phyloP scores from a whole-genome alignment of 2,329 filamentous ascomycete genomes.

The Tympanopsis confertula region DNA sequence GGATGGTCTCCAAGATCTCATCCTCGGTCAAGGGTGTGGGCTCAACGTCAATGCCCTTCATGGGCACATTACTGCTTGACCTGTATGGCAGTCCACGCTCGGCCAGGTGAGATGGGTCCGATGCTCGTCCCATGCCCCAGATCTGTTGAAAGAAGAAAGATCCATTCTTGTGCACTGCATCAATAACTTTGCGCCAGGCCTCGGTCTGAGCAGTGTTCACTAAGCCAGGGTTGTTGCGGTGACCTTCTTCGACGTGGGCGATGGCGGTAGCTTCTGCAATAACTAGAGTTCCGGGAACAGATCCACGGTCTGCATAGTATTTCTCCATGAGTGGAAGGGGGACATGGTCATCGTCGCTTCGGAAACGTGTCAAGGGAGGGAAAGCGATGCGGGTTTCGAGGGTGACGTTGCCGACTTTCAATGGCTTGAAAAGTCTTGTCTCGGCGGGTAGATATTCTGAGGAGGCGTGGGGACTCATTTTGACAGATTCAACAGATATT shows the following conservation, averaged over 20 bases:
- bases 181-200: constrained; percentile 14
- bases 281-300: constrained; percentile 10
- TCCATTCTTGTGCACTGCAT: constrained; percentile 14
- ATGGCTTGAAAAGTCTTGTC: not conserved
- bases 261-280: constrained; percentile 17
- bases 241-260: constrained; percentile 10
- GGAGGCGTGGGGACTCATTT: no score
- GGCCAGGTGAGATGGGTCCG: constrained; percentile 4
- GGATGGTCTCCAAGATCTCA: constrained; percentile 8
- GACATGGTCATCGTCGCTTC: constrained; percentile 3
- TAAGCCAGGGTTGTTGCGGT: constrained; percentile 5
- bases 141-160: constrained; percentile 13
- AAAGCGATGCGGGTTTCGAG: constrained; percentile 3
- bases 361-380: constrained; percentile 6
- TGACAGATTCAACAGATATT: no score
- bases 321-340: constrained; percentile 11
- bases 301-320: constrained; percentile 17
- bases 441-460: not conserved
- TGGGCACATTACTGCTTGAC: constrained; percentile 10
- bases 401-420: not conserved
- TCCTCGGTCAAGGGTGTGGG: constrained; percentile 2
- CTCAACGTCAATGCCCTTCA: constrained; percentile 9
- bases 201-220: constrained; percentile 8
- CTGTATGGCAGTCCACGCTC: constrained; percentile 13
- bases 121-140: constrained; percentile 6